Conservation (phyloP, 2,329 filamentous ascomycete species). For the Nigrospora sphaerica region DNA sequence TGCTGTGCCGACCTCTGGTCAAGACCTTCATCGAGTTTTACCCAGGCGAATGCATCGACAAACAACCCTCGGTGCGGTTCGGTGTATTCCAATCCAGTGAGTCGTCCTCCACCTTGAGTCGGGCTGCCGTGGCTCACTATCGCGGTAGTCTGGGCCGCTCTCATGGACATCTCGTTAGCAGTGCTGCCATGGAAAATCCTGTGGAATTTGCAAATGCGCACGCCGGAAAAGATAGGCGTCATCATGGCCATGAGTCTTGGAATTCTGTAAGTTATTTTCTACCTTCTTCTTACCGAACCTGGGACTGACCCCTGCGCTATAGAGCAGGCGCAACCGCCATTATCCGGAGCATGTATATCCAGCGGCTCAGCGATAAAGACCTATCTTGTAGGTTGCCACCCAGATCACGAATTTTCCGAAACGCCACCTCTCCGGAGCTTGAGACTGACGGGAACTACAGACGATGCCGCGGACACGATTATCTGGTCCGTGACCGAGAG, state of each 20-base stretch:
- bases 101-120: no score
- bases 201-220: constrained; percentile 19
- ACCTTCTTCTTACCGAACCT: no score
- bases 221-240: constrained; percentile 18
- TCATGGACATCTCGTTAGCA: constrained; percentile 19
- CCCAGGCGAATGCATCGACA: constrained; percentile 6
- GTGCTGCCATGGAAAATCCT: constrained; percentile 22
- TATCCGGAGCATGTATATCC: constrained; percentile 8
- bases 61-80: constrained; percentile 2
- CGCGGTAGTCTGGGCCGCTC: constrained; percentile 12
- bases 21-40: constrained; percentile 12
- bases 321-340: constrained; percentile 12
- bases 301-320: no score
- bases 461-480: constrained; percentile 8
- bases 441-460: no score
- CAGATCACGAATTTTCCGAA: no score
- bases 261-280: constrained; percentile 11
- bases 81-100: neutral
- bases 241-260: constrained; percentile 22
- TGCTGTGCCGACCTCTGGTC: neutral
- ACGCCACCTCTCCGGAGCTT: no score
- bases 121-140: no score
- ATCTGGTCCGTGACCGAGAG: constrained; percentile 22
- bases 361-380: constrained; percentile 4
- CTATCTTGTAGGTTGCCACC: constrained; percentile 2